phyloP scores from a whole-genome alignment of 2,329 filamentous ascomycete genomes.

The Pseudonectria foliicola region DNA sequence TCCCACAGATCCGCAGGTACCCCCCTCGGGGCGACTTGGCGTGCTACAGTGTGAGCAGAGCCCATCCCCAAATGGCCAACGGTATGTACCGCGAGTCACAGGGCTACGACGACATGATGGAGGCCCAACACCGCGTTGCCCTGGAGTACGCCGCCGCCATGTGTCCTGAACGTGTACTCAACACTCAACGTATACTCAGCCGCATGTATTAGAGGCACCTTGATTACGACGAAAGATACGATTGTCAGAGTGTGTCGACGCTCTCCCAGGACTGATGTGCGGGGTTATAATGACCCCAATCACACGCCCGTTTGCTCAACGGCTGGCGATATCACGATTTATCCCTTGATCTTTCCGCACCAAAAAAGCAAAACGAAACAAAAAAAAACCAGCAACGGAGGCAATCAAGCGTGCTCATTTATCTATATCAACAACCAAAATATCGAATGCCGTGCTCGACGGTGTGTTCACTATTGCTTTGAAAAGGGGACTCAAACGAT shows the following conservation, averaged over 20 bases:
- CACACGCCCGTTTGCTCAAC: too few relatives aligned
- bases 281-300: too few relatives aligned
- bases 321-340: too few relatives aligned
- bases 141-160: slow-evolving; percentile 36
- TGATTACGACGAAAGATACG: slow-evolving; percentile 8
- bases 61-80: slow-evolving; percentile 18
- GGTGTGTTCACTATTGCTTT: slow-evolving; percentile 7
- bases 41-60: slow-evolving; percentile 27
- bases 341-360: background rate
- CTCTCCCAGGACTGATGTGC: too few relatives aligned
- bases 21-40: slow-evolving; percentile 23
- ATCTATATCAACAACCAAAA: slow-evolving; percentile 1
- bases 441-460: slow-evolving; percentile 3
- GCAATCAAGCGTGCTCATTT: slow-evolving; percentile 14
- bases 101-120: slow-evolving; percentile 39
- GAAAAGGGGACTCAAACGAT: slow-evolving; percentile 5
- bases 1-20: slow-evolving; percentile 22
- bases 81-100: slow-evolving; percentile 26
- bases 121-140: slow-evolving; percentile 20
- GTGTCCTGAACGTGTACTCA: slow-evolving; percentile 30
- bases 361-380: slow-evolving; percentile 3
- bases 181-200: slow-evolving; percentile 34
- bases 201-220: slow-evolving; percentile 33
- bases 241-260: too few relatives aligned
- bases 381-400: slow-evolving; percentile 13